Percentiles rank a stretch among this genome's conserved stretches.
Conservation (phyloP, 371 early-diverging fungal species). For the Zopfochytrium polystomum region DNA sequence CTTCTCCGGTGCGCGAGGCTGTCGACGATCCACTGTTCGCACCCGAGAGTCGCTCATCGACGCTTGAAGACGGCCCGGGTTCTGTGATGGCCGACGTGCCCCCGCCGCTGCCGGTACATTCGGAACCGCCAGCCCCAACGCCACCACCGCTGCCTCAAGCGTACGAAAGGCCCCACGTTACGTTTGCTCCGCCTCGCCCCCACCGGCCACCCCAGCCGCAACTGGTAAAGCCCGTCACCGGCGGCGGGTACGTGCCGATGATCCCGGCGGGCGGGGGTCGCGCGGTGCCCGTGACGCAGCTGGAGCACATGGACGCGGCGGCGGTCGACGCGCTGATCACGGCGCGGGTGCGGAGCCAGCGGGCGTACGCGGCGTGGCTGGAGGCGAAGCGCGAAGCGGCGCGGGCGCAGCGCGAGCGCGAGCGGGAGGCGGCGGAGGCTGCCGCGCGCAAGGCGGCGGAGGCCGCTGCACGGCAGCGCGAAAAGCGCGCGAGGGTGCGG, state of each 20-base stretch:
- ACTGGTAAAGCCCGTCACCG: too few relatives aligned
- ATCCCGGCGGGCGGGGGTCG: background rate
- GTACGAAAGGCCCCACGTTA: too few relatives aligned
- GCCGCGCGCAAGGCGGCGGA: background rate
- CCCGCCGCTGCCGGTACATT: too few relatives aligned
- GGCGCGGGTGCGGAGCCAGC: background rate
- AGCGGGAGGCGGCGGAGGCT: background rate
- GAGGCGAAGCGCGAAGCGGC: background rate
- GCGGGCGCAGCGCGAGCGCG: background rate
- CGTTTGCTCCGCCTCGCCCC: too few relatives aligned
- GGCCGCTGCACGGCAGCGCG: background rate
- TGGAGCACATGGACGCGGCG: background rate
- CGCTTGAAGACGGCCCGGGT: too few relatives aligned
- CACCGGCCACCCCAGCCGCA: too few relatives aligned
- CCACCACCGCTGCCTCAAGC: too few relatives aligned
- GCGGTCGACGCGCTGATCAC: background rate
- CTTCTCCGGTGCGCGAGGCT: too few relatives aligned
- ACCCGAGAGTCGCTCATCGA: too few relatives aligned
- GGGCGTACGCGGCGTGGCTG: background rate
- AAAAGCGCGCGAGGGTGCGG: background rate
- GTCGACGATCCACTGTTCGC: too few relatives aligned
- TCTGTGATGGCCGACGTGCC: too few relatives aligned
- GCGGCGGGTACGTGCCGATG: background rate
- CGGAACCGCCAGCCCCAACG: too few relatives aligned
- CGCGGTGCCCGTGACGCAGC: background rate